Evolutionary conservation across 768 basidiomycete species (phyloP).

Genomic region (Kwoniella dendrophila): DNA sequence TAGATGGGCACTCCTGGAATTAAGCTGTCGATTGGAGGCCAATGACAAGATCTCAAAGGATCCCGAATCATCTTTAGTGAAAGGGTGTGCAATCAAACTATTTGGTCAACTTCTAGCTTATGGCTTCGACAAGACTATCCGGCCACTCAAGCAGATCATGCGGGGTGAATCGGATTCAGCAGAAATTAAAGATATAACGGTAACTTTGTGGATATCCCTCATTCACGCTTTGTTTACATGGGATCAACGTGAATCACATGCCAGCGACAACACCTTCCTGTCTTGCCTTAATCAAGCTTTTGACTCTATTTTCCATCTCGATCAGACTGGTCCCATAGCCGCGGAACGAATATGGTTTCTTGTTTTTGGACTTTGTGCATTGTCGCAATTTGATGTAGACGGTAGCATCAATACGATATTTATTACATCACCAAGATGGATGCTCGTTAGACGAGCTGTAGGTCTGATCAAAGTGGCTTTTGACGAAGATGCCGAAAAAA

Average conservation of each 20-base stretch:
- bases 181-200: slow-evolving; percentile 58
- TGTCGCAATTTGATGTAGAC: slow-evolving; percentile 74
- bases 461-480: slow-evolving; percentile 63
- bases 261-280: slow-evolving; percentile 56
- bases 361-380: slow-evolving; percentile 68
- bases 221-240: slow-evolving; percentile 62
- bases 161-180: slow-evolving; percentile 56
- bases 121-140: slow-evolving; percentile 62
- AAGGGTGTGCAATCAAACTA: slow-evolving; percentile 54
- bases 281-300: slow-evolving; percentile 29
- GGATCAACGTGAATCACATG: slow-evolving; percentile 56
- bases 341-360: slow-evolving; percentile 72
- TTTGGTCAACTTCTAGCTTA: slow-evolving; percentile 62
- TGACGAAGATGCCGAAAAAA: slow-evolving; percentile 58
- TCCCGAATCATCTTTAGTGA: not conserved
- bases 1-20: slow-evolving; percentile 28
- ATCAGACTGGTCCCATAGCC: slow-evolving; percentile 49
- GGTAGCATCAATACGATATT: slow-evolving; percentile 63
- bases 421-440: slow-evolving; percentile 62
- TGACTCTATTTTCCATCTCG: slow-evolving; percentile 28
- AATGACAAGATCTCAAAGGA: not conserved
- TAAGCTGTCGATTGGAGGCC: slow-evolving; percentile 11
- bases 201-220: slow-evolving; percentile 75
- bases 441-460: slow-evolving; percentile 64
- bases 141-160: slow-evolving; percentile 56